Conservation (phyloP, 441 rosid genomes). For the Syzygium syzygioides region DNA sequence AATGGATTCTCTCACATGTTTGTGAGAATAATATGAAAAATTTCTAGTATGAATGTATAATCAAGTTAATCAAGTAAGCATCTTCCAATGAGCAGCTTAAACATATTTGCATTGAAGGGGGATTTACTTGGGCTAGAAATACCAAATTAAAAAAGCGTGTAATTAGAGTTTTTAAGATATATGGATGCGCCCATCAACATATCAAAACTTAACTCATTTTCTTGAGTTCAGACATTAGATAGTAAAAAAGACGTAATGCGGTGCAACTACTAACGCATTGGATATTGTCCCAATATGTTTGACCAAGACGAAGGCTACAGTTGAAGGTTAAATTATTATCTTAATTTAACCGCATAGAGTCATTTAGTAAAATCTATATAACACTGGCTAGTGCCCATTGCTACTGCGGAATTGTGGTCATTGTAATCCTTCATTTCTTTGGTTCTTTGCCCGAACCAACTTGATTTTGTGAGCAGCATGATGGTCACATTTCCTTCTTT, state of each 20-base stretch:
- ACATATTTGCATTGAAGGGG: background rate
- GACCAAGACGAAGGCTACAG: background rate
- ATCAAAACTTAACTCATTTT: background rate
- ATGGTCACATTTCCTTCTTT: background rate
- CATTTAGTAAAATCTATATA: background rate
- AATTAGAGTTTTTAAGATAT: background rate
- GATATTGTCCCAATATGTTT: background rate
- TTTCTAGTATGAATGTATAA: background rate
- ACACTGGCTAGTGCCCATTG: background rate
- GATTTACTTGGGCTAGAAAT: background rate
- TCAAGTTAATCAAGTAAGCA: background rate
- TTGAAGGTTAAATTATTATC: background rate
- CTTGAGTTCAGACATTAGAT: background rate
- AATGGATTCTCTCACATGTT: background rate
- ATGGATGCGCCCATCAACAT: background rate
- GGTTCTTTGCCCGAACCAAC: background rate
- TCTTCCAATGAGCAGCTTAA: background rate
- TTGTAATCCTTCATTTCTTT: background rate
- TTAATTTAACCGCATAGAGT: background rate
- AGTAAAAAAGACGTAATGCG: background rate
- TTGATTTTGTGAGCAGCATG: background rate
- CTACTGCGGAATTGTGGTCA: background rate
- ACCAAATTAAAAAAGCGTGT: background rate
- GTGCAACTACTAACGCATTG: background rate
- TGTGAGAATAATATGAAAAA: background rate